phyloP scores from a whole-genome alignment of 2,329 filamentous ascomycete species.

The Exophiala dermatitidis region DNA sequence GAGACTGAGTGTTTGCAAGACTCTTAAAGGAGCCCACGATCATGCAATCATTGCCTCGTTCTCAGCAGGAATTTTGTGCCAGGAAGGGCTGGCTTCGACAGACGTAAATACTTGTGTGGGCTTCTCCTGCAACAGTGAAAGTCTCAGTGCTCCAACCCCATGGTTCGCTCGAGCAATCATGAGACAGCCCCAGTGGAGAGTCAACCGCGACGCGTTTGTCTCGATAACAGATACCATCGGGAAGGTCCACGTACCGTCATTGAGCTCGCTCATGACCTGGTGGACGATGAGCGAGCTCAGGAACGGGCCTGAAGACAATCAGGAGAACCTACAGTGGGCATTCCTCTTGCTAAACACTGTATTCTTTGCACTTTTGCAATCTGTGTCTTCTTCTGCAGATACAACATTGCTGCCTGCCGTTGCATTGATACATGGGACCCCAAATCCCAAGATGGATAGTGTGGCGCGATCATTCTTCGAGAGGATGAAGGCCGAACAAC shows the following conservation, averaged over 20 bases:
- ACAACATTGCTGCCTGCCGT: not conserved
- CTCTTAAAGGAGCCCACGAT: not conserved
- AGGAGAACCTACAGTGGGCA: constrained; percentile 1
- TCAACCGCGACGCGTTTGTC: not conserved
- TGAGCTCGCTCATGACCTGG: constrained; percentile 3
- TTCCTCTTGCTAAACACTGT: constrained; percentile 2
- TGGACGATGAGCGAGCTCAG: constrained; percentile 4
- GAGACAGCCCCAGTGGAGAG: not conserved
- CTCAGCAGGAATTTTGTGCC: not conserved
- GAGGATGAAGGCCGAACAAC: not conserved
- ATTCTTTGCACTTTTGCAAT: not conserved
- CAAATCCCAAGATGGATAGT: not conserved
- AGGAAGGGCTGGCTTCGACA: not conserved
- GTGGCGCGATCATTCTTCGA: not conserved
- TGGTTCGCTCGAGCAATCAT: not conserved
- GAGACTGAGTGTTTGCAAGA: not conserved
- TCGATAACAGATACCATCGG: not conserved
- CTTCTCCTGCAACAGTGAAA: not conserved
- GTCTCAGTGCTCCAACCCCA: not conserved
- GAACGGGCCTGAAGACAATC: constrained; percentile 1
- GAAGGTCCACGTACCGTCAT: constrained; percentile 1
- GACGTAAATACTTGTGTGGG: not conserved
- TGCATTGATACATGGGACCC: not conserved
- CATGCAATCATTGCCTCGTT: not conserved
- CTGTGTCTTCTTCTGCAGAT: not conserved